phyloP scores from a whole-genome alignment of 1,139 yeast genomes.

The Hansenula anomala region DNA sequence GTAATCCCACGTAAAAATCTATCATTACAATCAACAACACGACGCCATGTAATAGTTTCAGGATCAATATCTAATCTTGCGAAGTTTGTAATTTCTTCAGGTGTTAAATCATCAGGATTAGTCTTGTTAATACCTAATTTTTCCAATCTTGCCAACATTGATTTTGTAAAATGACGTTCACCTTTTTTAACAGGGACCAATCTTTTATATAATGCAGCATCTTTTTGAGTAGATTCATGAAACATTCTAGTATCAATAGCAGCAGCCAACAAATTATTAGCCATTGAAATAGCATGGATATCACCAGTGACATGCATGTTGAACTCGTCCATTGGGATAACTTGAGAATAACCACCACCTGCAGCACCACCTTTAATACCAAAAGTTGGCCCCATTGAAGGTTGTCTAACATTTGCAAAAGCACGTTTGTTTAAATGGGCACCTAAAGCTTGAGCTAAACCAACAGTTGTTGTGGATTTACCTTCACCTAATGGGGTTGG shows the following conservation, averaged over 20 bases:
- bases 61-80: conserved; percentile 92
- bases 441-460: conserved; percentile 93
- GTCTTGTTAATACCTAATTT: conserved; percentile 80
- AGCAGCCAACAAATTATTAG: conserved; percentile 92
- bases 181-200: conserved; percentile 88
- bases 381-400: conserved; percentile 98
- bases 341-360: conserved; percentile 98
- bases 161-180: conserved; percentile 66
- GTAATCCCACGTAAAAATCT: conserved; percentile 90
- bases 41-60: conserved; percentile 90
- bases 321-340: conserved; percentile 98
- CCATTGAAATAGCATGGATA: conserved; percentile 95
- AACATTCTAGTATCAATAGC: conserved; percentile 97
- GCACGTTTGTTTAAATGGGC: conserved; percentile 86
- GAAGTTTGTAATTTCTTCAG: conserved; percentile 70
- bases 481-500: conserved; percentile 99
- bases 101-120: conserved; percentile 76
- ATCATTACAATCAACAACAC: conserved; percentile 96
- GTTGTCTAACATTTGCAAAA: conserved; percentile 96
- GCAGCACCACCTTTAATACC: conserved; percentile 99
- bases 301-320: conserved; percentile 98
- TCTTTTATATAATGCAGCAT: conserved; percentile 80
- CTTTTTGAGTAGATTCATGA: conserved; percentile 93
- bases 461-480: conserved; percentile 95
- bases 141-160: conserved; percentile 72